Conservation (phyloP, 2,329 filamentous ascomycete species). For the Fragosphaeria purpurea region DNA sequence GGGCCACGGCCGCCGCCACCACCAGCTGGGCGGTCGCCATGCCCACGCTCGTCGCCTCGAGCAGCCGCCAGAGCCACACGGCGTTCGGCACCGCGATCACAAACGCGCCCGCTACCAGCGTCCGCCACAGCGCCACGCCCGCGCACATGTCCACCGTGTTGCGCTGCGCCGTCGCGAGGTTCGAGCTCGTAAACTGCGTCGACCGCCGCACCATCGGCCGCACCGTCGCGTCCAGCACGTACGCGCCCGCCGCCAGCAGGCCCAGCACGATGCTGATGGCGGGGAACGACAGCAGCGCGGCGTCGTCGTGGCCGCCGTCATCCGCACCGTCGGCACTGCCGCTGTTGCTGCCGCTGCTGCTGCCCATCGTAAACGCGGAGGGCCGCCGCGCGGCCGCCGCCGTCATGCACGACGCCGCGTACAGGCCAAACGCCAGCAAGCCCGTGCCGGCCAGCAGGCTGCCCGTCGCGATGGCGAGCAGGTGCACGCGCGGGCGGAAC, state of each 20-base stretch:
- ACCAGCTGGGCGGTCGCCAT: constrained; percentile 31
- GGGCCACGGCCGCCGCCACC: constrained; percentile 24
- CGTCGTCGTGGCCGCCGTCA: neutral
- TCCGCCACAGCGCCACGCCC: constrained; percentile 30
- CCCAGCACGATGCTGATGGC: constrained; percentile 36
- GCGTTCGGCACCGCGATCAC: constrained; percentile 32
- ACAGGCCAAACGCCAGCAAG: constrained; percentile 35
- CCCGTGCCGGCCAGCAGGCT: constrained; percentile 30
- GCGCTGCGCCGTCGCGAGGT: constrained; percentile 33
- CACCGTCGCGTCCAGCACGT: constrained; percentile 30
- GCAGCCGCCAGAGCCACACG: constrained; percentile 23
- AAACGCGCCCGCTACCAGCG: constrained; percentile 31
- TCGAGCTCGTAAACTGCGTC: constrained; percentile 38
- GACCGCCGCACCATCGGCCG: constrained; percentile 35
- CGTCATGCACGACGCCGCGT: constrained; percentile 26
- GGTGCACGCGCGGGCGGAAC: constrained; percentile 19
- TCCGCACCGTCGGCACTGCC: neutral
- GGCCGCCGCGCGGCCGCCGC: constrained; percentile 9
- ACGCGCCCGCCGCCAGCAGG: constrained; percentile 33
- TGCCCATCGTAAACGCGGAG: constrained; percentile 19
- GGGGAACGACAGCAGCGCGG: constrained; percentile 25
- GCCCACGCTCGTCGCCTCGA: constrained; percentile 30
- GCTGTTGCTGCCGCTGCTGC: constrained; percentile 9
- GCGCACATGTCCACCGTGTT: constrained; percentile 39
- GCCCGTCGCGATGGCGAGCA: constrained; percentile 26